These are phyloP conservation scores for Auriculariales sp. DNA, from an alignment of 768 basidiomycete genomes.

Conservation along the genomic window DNA sequence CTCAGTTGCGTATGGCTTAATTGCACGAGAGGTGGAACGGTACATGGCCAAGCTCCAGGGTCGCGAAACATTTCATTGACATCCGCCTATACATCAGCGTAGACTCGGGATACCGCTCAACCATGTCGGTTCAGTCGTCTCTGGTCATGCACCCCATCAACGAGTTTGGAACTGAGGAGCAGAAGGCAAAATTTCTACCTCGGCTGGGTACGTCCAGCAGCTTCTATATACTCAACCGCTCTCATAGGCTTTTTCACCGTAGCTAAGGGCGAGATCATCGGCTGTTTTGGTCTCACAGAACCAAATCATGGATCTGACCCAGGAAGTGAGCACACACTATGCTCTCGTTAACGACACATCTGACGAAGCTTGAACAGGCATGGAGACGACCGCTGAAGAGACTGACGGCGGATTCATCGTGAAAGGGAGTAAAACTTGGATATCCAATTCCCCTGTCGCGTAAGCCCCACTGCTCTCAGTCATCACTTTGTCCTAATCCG, in stretches of 20 bases:
- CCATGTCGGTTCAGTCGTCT: constrained; percentile 88
- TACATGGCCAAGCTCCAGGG: constrained; percentile 15
- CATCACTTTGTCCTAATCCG: constrained; percentile 4
- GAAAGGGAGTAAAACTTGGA: constrained; percentile 95
- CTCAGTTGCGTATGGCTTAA: constrained; percentile 85
- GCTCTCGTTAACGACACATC: not conserved
- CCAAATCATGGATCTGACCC: constrained; percentile 96
- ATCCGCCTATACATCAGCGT: constrained; percentile 34
- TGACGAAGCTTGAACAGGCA: constrained; percentile 25
- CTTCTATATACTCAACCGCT: not conserved
- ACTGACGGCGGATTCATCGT: constrained; percentile 72
- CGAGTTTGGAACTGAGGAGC: constrained; percentile 76
- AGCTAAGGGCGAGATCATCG: constrained; percentile 78
- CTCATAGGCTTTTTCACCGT: constrained; percentile 3
- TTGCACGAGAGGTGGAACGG: constrained; percentile 90
- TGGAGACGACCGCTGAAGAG: constrained; percentile 88
- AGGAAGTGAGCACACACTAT: constrained; percentile 19
- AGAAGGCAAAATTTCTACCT: constrained; percentile 86
- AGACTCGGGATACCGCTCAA: constrained; percentile 93
- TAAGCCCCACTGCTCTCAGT: constrained; percentile 21
- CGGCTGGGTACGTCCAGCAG: constrained; percentile 38
- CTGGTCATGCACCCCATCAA: constrained; percentile 92
- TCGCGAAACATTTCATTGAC: not conserved
- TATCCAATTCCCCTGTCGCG: constrained; percentile 86
- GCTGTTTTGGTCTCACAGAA: constrained; percentile 93